Percentiles rank a stretch among this genome's conserved stretches.
Evolutionary conservation across 208 protist genomes (phyloP).

Genomic region (Leishmania aethiopica): DNA sequence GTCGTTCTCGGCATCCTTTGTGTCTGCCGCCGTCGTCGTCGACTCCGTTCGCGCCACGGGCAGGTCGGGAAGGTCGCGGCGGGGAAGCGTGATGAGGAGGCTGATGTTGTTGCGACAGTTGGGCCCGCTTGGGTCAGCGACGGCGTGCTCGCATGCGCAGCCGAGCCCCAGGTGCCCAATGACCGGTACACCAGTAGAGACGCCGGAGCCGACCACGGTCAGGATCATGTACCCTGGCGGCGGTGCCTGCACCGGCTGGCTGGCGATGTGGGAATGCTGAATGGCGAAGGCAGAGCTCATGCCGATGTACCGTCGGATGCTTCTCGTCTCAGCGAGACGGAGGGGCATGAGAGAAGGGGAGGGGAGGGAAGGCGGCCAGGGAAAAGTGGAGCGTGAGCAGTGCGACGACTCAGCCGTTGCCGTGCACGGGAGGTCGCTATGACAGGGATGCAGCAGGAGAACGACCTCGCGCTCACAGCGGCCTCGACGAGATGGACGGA

Average conservation of each 20-base stretch:
- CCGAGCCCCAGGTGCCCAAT: constrained; percentile 72
- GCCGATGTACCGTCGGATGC: background rate
- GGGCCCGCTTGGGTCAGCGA: constrained; percentile 50
- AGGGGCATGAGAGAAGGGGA: background rate
- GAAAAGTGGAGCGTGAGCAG: background rate
- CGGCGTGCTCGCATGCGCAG: constrained; percentile 80
- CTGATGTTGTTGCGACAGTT: constrained; percentile 88
- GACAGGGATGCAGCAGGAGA: too few relatives aligned
- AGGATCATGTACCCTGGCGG: constrained; percentile 40
- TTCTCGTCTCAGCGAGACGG: background rate
- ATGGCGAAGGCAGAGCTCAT: constrained; percentile 17
- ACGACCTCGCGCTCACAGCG: background rate
- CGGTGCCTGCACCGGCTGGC: constrained; percentile 24
- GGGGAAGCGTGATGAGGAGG: constrained; percentile 72
- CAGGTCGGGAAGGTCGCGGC: constrained; percentile 6
- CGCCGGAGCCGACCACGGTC: constrained; percentile 80
- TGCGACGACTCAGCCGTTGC: background rate
- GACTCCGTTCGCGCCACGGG: background rate
- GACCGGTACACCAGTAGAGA: constrained; percentile 84
- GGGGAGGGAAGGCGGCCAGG: background rate
- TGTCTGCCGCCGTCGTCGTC: background rate
- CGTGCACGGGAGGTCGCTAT: background rate
- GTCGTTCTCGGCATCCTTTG: background rate
- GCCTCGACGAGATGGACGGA: background rate
- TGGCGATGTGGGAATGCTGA: constrained; percentile 4